Conservation (phyloP, 805 yeast genomes). For the Kodamaea kakaduensis region DNA sequence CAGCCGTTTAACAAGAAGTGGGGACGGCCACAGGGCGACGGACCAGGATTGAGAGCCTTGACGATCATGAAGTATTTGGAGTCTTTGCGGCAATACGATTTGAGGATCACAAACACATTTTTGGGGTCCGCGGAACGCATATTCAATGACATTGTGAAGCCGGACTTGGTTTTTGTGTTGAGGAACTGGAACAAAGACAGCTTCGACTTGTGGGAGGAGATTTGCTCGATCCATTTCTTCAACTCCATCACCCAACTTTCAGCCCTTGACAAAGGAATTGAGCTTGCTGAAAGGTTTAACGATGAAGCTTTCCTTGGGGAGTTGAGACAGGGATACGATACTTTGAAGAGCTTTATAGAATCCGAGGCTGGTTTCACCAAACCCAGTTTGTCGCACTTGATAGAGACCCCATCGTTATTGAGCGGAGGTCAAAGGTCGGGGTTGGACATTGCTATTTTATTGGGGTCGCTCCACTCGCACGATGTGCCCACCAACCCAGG, state of each 20-base stretch:
- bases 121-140: constrained; percentile 35
- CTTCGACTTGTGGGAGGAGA: constrained; percentile 95
- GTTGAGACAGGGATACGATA: constrained; percentile 27
- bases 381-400: constrained; percentile 46
- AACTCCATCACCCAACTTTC: constrained; percentile 72
- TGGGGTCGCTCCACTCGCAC: constrained; percentile 50
- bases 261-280: constrained; percentile 58
- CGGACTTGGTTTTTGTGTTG: constrained; percentile 65
- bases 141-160: constrained; percentile 52
- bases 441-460: constrained; percentile 70
- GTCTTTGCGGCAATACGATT: constrained; percentile 31
- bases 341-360: constrained; percentile 37
- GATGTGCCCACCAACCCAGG: constrained; percentile 28
- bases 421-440: constrained; percentile 54
- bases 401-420: constrained; percentile 60
- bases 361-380: constrained; percentile 39
- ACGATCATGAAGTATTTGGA: constrained; percentile 56
- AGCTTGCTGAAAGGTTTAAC: constrained; percentile 25
- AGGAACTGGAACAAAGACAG: constrained; percentile 59
- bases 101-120: constrained; percentile 19
- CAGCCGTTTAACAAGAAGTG: constrained; percentile 60
- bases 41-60: constrained; percentile 79
- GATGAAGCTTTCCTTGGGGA: constrained; percentile 23
- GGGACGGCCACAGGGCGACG: constrained; percentile 97
- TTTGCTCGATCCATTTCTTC: constrained; percentile 70